Base-by-base conservation (phyloP, 305 asterid species). In the Withania somnifera region DNA sequence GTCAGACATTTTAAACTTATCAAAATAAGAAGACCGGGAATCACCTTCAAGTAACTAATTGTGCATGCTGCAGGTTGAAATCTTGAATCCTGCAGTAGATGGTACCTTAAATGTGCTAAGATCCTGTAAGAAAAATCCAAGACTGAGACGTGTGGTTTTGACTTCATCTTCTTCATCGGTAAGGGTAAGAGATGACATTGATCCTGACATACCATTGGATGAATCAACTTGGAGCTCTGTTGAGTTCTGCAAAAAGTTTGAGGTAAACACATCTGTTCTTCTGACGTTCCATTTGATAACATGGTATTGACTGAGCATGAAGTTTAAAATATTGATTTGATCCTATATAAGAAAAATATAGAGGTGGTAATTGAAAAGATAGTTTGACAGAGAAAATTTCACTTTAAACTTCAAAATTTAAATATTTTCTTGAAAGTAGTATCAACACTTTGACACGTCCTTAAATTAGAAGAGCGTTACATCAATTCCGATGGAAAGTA, bases 161-260 rank as follows among this genome's bases (percentile, higher is more conserved):
- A 96, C 98, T 19, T 96, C 99, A 4, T 96, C 99, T 58, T 94
- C 99, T 15, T 96, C 98, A 1, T 87, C 98, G 0, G 90, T 91
- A 13, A 88, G 99, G 85, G 90, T 88, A 10, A 87, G 94, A 84
- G 92, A 88, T 13, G 92, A 92, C 69, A 50, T 90, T 24, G 92
- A 87, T 54, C 89, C 97, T 10, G 52, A 82, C 13, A 67, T 80
- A 14, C 88, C 90, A 2, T 84, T 96, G 87, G 94, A 93, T n/a
- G 99, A 96, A 87, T 91, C 95, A 60, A 91, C 93, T 13, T 96
- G 99, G 99, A 92, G 97, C 82, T 87, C 90, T 26, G 92, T 88
- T 82, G 90, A 89, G 73, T 88, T 94, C 7, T 94, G 99, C 28
- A 91, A 91, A 84, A 87, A 73, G 28, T 90, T 88, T 69, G 83